Evolutionary conservation across 345 rosid species (phyloP).

Genomic region (Citropsis articulata): DNA sequence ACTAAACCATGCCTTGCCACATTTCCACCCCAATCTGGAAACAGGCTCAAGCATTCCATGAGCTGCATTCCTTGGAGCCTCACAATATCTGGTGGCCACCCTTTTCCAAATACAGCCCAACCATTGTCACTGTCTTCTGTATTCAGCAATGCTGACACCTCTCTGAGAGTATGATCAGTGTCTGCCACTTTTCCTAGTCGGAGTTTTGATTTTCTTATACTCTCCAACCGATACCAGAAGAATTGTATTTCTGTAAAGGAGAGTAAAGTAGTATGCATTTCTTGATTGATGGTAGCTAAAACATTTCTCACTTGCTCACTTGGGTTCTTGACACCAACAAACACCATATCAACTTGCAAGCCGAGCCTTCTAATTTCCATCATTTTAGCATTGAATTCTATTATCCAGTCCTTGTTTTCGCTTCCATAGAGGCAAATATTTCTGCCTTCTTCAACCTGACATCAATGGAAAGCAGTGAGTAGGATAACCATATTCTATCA

Average conservation of each 20-base stretch:
- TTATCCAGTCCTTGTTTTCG: slow-evolving; percentile 44
- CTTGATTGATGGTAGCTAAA: slow-evolving; percentile 27
- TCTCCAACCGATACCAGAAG: slow-evolving; percentile 69
- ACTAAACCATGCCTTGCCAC: slow-evolving; percentile 42
- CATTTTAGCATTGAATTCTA: slow-evolving; percentile 38
- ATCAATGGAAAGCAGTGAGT: slow-evolving; percentile 12
- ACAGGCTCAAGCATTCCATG: slow-evolving; percentile 36
- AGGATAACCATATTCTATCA: not conserved
- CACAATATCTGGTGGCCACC: slow-evolving; percentile 32
- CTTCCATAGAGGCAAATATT: slow-evolving; percentile 65
- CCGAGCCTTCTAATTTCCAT: slow-evolving; percentile 34
- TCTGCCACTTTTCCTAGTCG: slow-evolving; percentile 24
- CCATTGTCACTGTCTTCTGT: slow-evolving; percentile 32
- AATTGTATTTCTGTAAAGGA: slow-evolving; percentile 39
- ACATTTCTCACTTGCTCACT: slow-evolving; percentile 24
- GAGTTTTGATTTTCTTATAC: slow-evolving; percentile 56
- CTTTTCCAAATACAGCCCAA: slow-evolving; percentile 70
- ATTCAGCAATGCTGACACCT: slow-evolving; percentile 46
- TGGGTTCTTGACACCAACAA: slow-evolving; percentile 41
- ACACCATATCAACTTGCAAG: slow-evolving; percentile 48
- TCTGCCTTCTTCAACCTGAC: slow-evolving; percentile 61
- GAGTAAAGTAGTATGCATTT: slow-evolving; percentile 27
- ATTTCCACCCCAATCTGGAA: slow-evolving; percentile 49
- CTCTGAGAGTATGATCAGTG: slow-evolving; percentile 41
- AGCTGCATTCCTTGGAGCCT: slow-evolving; percentile 34